Conservation (phyloP, 345 rosid genomes). For the Citrus trifoliata region DNA sequence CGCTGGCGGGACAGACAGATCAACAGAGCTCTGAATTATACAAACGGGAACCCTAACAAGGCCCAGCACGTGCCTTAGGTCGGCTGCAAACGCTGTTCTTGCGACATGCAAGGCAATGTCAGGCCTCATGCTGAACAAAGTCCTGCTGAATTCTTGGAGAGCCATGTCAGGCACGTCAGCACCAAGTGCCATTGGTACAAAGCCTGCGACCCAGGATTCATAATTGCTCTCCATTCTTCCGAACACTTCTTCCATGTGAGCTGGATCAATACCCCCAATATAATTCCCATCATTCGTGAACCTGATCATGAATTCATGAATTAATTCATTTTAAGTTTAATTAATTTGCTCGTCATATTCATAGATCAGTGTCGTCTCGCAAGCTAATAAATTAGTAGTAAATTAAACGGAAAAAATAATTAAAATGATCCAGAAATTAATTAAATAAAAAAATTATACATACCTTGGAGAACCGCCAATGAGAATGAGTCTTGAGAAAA, state of each 20-base stretch:
- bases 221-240: constrained; percentile 72
- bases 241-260: constrained; percentile 57
- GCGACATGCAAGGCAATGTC: constrained; percentile 63
- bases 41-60: constrained; percentile 55
- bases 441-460: too few relatives aligned
- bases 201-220: constrained; percentile 70
- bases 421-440: too few relatives aligned
- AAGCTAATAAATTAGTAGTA: too few relatives aligned
- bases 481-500: constrained; percentile 67
- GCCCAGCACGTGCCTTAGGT: constrained; percentile 58
- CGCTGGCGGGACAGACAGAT: constrained; percentile 54
- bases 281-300: constrained; percentile 57
- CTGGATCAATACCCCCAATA: constrained; percentile 62
- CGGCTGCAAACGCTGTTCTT: constrained; percentile 54
- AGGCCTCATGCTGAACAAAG: constrained; percentile 80
- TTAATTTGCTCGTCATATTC: too few relatives aligned
- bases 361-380: too few relatives aligned
- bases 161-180: constrained; percentile 64
- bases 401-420: too few relatives aligned
- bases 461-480: constrained; percentile 77
- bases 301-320: too few relatives aligned
- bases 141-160: constrained; percentile 72
- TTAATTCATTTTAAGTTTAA: too few relatives aligned
- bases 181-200: constrained; percentile 62
- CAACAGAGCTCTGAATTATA: constrained; percentile 58